Evolutionary conservation across 2,329 filamentous ascomycete genomes (phyloP).

Genomic region (Alternaria infectoria): DNA sequence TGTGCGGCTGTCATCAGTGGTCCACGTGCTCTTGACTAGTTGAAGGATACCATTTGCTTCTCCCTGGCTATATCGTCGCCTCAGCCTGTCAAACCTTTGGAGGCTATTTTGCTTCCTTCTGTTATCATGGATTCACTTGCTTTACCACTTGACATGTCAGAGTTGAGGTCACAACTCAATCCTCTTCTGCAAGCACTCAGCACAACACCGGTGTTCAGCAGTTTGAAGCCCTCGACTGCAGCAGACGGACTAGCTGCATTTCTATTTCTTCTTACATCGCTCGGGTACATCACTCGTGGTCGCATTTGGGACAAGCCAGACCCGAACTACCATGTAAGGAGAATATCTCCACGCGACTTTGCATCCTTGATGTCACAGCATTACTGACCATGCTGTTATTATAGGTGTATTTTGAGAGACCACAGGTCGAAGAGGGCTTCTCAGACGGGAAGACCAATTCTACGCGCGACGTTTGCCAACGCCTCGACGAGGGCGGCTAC

Average conservation of each 20-base stretch:
- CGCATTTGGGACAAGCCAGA: slow-evolving; percentile 57
- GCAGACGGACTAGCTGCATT: slow-evolving; percentile 48
- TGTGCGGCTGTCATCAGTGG: background rate
- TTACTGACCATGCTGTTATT: background rate
- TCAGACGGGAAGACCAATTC: slow-evolving; percentile 17
- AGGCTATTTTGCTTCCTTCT: background rate
- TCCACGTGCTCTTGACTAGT: background rate
- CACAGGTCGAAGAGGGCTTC: slow-evolving; percentile 51
- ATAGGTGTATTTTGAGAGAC: slow-evolving; percentile 55
- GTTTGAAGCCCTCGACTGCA: slow-evolving; percentile 41
- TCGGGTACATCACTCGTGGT: slow-evolving; percentile 53
- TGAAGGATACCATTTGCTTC: background rate
- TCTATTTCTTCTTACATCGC: slow-evolving; percentile 45
- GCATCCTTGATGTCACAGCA: background rate
- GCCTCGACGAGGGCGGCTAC: slow-evolving; percentile 47
- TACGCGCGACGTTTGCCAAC: slow-evolving; percentile 57
- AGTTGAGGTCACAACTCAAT: slow-evolving; percentile 20
- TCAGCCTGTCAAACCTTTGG: background rate
- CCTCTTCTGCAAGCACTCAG: slow-evolving; percentile 16
- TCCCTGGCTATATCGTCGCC: background rate
- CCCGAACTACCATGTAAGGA: slow-evolving; percentile 51
- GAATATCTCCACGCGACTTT: background rate
- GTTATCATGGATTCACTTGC: slow-evolving; percentile 20
- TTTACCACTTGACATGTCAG: slow-evolving; percentile 18
- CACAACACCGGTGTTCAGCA: slow-evolving; percentile 15